A percentile compares a stretch with the other conserved stretches of the same genome.
Conservation (phyloP, 2,329 filamentous ascomycete genomes). For the Cordyceps farinosa region DNA sequence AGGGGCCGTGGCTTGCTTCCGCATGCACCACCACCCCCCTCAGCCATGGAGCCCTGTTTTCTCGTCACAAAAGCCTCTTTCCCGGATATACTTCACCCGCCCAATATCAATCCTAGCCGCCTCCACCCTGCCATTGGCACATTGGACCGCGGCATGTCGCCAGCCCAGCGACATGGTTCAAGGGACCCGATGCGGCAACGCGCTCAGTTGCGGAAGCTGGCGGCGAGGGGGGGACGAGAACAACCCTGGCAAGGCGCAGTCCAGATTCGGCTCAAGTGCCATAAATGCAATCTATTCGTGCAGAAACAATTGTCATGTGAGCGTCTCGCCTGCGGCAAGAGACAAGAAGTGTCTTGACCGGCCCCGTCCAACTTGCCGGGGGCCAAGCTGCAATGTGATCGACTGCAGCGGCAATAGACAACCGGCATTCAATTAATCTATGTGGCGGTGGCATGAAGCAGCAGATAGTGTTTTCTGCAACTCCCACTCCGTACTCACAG, state of each 20-base stretch:
- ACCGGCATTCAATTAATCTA: neutral
- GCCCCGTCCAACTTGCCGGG: neutral
- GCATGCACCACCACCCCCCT: neutral
- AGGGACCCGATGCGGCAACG: neutral
- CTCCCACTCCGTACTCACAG: no score
- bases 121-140: neutral
- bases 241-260: neutral
- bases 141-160: no score
- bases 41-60: neutral
- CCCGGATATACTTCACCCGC: neutral
- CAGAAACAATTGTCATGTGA: neutral
- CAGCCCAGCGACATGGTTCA: neutral
- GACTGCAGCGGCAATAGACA: neutral
- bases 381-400: neutral
- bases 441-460: neutral
- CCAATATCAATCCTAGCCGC: neutral
- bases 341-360: neutral
- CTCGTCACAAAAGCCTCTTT: neutral
- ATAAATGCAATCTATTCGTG: conserved; percentile 4
- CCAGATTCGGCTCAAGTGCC: neutral
- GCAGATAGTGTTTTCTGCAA: neutral
- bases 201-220: neutral
- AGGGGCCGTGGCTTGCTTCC: neutral
- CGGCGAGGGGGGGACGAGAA: neutral
- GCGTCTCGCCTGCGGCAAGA: neutral